phyloP scores from a whole-genome alignment of 2,329 filamentous ascomycete genomes.

The Microdochium bolleyi region DNA sequence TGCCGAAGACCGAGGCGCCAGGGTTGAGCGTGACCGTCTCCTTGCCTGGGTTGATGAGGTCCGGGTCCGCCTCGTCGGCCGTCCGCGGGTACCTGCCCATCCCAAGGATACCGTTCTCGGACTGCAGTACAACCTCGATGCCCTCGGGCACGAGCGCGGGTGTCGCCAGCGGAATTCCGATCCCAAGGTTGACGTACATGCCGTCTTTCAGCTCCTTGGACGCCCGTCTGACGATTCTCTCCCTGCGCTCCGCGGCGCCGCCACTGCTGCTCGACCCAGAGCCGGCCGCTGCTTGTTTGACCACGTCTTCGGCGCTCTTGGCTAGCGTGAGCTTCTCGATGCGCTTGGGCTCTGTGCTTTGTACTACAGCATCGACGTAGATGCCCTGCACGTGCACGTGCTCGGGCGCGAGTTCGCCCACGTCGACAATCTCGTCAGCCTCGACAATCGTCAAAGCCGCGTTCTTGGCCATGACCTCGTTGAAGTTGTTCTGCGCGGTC shows the following conservation, averaged over 20 bases:
- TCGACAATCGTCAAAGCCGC: conserved; percentile 61
- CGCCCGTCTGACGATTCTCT: conserved; percentile 55
- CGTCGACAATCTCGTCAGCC: conserved; percentile 59
- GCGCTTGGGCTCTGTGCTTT: conserved; percentile 50
- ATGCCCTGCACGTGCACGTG: conserved; percentile 60
- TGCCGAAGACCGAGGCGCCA: conserved; percentile 54
- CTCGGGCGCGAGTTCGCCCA: conserved; percentile 55
- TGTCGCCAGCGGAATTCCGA: conserved; percentile 61
- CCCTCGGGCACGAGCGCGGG: conserved; percentile 54
- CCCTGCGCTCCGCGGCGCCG: too few relatives aligned
- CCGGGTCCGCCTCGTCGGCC: conserved; percentile 54
- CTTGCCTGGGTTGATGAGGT: conserved; percentile 63
- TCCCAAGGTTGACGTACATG: conserved; percentile 61
- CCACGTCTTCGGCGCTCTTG: conserved; percentile 36
- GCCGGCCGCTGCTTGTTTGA: conserved; percentile 33
- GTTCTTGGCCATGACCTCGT: conserved; percentile 60
- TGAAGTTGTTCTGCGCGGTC: conserved; percentile 58
- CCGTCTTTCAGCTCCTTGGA: conserved; percentile 61
- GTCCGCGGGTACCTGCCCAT: conserved; percentile 42
- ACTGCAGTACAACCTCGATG: conserved; percentile 52
- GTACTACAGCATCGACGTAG: conserved; percentile 58
- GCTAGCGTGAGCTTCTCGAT: conserved; percentile 59
- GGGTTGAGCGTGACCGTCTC: conserved; percentile 57
- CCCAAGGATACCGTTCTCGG: conserved; percentile 45
- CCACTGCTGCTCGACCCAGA: too few relatives aligned